Conservation (phyloP, 2,329 filamentous ascomycete species). For the Alternaria solani region DNA sequence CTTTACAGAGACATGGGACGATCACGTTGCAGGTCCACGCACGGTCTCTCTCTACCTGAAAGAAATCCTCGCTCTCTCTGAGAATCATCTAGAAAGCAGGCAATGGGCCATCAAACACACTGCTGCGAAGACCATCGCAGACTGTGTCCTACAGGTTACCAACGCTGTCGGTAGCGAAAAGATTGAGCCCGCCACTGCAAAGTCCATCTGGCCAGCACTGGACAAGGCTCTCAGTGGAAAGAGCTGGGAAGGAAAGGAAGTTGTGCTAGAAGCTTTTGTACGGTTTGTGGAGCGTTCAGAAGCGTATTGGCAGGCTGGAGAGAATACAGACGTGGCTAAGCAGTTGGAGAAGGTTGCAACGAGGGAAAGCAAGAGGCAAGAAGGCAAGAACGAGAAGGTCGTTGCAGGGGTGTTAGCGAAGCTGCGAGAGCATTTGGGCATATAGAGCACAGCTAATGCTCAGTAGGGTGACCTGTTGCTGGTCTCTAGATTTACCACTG, state of each 20-base stretch:
- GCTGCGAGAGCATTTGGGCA: constrained; percentile 21
- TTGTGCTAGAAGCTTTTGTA: constrained; percentile 79
- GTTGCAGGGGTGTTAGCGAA: constrained; percentile 27
- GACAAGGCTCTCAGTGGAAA: constrained; percentile 85
- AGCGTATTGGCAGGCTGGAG: constrained; percentile 64
- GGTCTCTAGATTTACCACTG: not conserved
- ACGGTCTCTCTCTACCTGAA: constrained; percentile 83
- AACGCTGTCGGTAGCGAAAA: constrained; percentile 64
- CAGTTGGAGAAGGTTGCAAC: constrained; percentile 73
- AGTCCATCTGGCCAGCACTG: constrained; percentile 79
- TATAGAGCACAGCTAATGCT: constrained; percentile 2
- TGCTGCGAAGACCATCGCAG: constrained; percentile 80
- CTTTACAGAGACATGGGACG: constrained; percentile 87
- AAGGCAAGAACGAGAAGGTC: constrained; percentile 70
- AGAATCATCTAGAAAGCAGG: constrained; percentile 75
- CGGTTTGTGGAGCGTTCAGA: constrained; percentile 74
- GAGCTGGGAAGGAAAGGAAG: constrained; percentile 92
- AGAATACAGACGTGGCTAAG: constrained; percentile 64
- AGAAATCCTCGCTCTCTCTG: constrained; percentile 78
- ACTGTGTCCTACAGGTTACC: constrained; percentile 71
- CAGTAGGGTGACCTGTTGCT: not conserved
- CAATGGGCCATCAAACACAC: constrained; percentile 93
- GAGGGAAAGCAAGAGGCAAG: constrained; percentile 91
- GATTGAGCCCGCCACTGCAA: constrained; percentile 67
- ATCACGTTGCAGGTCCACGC: constrained; percentile 85